phyloP scores from a whole-genome alignment of 2,329 filamentous ascomycete genomes.

The Furcasterigmium sp. region DNA sequence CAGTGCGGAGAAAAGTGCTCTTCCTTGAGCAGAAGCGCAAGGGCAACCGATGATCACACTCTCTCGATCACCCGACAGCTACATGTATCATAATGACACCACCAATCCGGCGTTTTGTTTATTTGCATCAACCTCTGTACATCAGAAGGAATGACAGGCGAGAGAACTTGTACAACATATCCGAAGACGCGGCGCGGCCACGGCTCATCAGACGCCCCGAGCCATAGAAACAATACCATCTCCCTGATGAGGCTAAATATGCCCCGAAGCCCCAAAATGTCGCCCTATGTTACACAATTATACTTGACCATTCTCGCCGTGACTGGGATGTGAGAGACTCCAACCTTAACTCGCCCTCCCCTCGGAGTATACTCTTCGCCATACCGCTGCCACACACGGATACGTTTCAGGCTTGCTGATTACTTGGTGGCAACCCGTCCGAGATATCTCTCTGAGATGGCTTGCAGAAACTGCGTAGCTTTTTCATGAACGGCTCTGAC shows the following conservation, averaged over 20 bases:
- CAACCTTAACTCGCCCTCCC: too few species aligned
- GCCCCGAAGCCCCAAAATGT: too few species aligned
- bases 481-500: too few species aligned
- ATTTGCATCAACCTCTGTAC: not conserved
- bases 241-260: not conserved
- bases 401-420: too few species aligned
- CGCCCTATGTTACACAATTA: too few species aligned
- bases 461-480: too few species aligned
- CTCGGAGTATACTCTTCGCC: too few species aligned
- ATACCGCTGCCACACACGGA: too few species aligned
- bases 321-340: too few species aligned
- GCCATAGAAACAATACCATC: not conserved
- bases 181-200: not conserved
- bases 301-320: too few species aligned
- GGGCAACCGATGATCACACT: constrained; percentile 40
- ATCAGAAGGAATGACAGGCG: not conserved
- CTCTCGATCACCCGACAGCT: not conserved
- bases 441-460: too few species aligned
- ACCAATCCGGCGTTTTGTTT: constrained; percentile 10
- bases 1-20: constrained; percentile 90
- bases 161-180: not conserved
- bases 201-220: not conserved
- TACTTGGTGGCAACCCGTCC: too few species aligned
- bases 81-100: constrained; percentile 12
- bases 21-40: constrained; percentile 92